These are phyloP conservation scores for Aureobasidium sp. DNA, from an alignment of 2,329 filamentous ascomycete genomes.

Conservation along the genomic window DNA sequence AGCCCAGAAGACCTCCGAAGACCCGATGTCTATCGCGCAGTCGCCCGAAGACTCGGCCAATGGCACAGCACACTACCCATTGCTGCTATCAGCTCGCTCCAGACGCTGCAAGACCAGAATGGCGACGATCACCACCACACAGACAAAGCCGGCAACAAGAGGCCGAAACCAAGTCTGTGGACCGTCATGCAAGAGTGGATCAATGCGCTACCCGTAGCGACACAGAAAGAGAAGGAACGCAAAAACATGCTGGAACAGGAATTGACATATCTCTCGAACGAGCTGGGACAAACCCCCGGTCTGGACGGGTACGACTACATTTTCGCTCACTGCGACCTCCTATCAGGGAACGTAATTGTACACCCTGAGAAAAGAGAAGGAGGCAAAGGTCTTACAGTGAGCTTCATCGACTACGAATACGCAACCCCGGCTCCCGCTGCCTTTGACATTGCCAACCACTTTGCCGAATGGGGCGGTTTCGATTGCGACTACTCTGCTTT, in stretches of 20 bases:
- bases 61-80: slow-evolving; percentile 76
- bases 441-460: slow-evolving; percentile 96
- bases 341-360: slow-evolving; percentile 95
- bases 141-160: slow-evolving; percentile 47
- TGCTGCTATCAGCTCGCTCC: slow-evolving; percentile 40
- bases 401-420: slow-evolving; percentile 98
- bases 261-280: slow-evolving; percentile 59
- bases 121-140: slow-evolving; percentile 21
- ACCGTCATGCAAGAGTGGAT: slow-evolving; percentile 97
- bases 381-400: slow-evolving; percentile 40
- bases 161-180: slow-evolving; percentile 79
- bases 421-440: slow-evolving; percentile 88
- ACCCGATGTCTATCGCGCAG: slow-evolving; percentile 69
- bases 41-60: slow-evolving; percentile 77
- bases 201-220: slow-evolving; percentile 67
- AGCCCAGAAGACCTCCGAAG: slow-evolving; percentile 71
- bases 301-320: slow-evolving; percentile 73
- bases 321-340: slow-evolving; percentile 89
- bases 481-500: slow-evolving; percentile 84
- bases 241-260: slow-evolving; percentile 66
- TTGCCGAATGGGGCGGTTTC: slow-evolving; percentile 96
- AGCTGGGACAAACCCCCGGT: slow-evolving; percentile 69
- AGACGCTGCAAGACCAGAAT: slow-evolving; percentile 20
- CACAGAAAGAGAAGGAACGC: slow-evolving; percentile 60
- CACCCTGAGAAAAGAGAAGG: slow-evolving; percentile 1